phyloP scores from a whole-genome alignment of 2,329 filamentous ascomycete species.

The Penicillium sp. region DNA sequence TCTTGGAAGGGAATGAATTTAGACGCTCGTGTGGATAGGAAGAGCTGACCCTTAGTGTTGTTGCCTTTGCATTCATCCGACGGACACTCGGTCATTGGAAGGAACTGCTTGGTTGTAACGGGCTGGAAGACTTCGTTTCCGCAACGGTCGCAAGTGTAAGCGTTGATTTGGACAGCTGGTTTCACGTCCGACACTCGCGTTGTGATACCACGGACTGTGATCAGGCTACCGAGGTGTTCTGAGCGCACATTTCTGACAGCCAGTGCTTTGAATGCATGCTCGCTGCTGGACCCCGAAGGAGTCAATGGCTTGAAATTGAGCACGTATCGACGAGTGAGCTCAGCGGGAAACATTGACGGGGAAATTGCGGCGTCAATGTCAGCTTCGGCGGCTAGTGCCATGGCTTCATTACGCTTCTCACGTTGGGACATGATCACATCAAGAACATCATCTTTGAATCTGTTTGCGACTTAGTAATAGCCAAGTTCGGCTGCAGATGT shows the following conservation, averaged over 20 bases:
- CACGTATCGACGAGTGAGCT: conserved; percentile 91
- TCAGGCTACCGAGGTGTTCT: conserved; percentile 89
- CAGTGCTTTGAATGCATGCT: conserved; percentile 65
- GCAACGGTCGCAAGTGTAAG: conserved; percentile 95
- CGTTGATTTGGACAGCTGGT: conserved; percentile 95
- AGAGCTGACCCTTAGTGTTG: conserved; percentile 90
- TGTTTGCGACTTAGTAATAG: conserved; percentile 44
- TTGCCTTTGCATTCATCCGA: conserved; percentile 90
- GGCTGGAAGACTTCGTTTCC: conserved; percentile 98
- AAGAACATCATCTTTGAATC: conserved; percentile 96
- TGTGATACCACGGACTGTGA: conserved; percentile 91
- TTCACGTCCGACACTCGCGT: conserved; percentile 98
- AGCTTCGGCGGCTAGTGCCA: conserved; percentile 69
- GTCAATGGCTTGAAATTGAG: conserved; percentile 93
- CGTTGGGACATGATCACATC: conserved; percentile 96
- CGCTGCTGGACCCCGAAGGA: conserved; percentile 69
- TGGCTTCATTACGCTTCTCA: conserved; percentile 79
- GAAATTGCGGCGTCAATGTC: conserved; percentile 67
- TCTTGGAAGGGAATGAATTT: conserved; percentile 99
- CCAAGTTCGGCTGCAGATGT: not conserved
- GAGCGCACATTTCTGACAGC: conserved; percentile 94
- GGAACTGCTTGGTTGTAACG: conserved; percentile 86
- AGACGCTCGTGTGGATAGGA: conserved; percentile 91
- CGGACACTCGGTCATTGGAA: conserved; percentile 82
- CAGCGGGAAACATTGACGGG: conserved; percentile 83